Evolutionary conservation across 192 early-diverging fungal species (phyloP), one percentile per base, ranked within the genome.

Genomic region (Coemansia sp.): DNA sequence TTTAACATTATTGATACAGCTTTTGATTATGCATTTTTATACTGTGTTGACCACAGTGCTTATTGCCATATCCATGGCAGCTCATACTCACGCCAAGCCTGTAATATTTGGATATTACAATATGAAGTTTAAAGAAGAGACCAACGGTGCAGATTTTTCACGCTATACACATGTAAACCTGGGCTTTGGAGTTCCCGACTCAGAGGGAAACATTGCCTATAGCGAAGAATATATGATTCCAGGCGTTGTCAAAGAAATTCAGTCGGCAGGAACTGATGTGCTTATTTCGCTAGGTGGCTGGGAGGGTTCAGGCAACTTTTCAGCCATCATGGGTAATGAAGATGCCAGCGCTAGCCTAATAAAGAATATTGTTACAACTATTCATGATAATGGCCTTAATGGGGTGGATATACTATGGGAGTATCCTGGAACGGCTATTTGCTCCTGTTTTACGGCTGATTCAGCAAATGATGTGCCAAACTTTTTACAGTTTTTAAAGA

Each of bases 381-480:
- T 88, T 39, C 53, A 74, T 29, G 64, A 62, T 32, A 82, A 86
- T 38, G 58, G 70, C 2, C 73, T 85, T 6, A 84, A 87, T 58
- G 86, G 87, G 12, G 67, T 81, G 10, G 89, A 92, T 66, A 83
- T 91, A 58, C 89, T 90, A 60, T 90, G 81, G 86, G 90, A 92
- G 69, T 90, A 87, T 63, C 90, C 85, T 4, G 83, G 83, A 3
- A 63, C 75, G 17, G 25, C 62, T n/a, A 84, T 73, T 19, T 55
- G 66, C 21, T 56, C 56, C 3, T 73, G 75, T 29, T 82, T 75
- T 39, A 57, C 51, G 2, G 65, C 81, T 45, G 86, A 88, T 66
- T 50, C 54, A 0, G 62, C 64, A 2, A 85, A 86, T 56, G 91
- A 93, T 64, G 71, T 84, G 7, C 75, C 76, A 6, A 90, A 93